Percentiles rank a stretch among this genome's conserved stretches.
phyloP scores from a whole-genome alignment of 768 basidiomycete genomes.

The Rubroboletus pulcherrimus region DNA sequence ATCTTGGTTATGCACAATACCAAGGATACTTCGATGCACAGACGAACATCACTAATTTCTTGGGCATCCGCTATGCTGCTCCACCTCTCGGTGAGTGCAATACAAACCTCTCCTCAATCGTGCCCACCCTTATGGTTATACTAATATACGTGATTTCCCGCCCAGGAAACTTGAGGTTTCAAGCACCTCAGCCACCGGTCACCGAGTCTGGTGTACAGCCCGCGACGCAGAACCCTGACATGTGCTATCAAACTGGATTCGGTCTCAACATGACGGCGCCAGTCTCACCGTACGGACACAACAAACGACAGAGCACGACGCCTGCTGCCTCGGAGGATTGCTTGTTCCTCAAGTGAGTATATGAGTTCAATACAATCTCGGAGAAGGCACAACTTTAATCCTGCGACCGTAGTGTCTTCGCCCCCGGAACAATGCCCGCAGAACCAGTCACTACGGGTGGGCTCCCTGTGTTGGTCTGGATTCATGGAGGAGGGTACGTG shows the following conservation, averaged over 20 bases:
- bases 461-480: conserved; percentile 34
- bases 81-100: conserved; percentile 39
- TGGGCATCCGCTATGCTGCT: conserved; percentile 43
- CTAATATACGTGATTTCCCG: not conserved
- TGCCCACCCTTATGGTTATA: not conserved
- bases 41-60: conserved; percentile 22
- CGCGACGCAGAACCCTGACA: conserved; percentile 24
- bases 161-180: conserved; percentile 24
- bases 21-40: conserved; percentile 24
- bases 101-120: not conserved
- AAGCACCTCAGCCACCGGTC: conserved; percentile 26
- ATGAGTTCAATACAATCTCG: too few species aligned
- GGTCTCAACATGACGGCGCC: conserved; percentile 9
- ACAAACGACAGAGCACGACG: conserved; percentile 8
- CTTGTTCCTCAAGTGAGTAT: conserved; percentile 22
- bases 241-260: conserved; percentile 20
- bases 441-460: not conserved
- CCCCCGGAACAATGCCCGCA: conserved; percentile 3
- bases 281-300: not conserved
- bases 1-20: conserved; percentile 32
- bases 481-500: conserved; percentile 35
- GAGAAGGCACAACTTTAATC: too few species aligned
- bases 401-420: conserved; percentile 5
- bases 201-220: conserved; percentile 18
- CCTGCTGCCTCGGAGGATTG: conserved; percentile 31